Percentiles rank a stretch among this genome's conserved stretches.
These are phyloP conservation scores for Penicillium sp. DNA, from an alignment of 2,329 filamentous ascomycete genomes.

Conservation along the genomic window DNA sequence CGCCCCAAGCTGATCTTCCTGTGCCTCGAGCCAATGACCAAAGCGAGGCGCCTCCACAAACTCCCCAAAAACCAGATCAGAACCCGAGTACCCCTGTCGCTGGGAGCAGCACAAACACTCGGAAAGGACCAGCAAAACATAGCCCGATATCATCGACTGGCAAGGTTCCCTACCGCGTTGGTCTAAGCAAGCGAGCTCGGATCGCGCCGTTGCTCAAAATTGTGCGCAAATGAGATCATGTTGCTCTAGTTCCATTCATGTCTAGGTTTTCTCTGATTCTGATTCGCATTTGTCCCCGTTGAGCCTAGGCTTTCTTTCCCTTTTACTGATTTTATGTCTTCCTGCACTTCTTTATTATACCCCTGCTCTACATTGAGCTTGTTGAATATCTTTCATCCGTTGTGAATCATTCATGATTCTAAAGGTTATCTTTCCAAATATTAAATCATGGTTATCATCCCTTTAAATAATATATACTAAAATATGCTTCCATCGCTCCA, in stretches of 20 bases:
- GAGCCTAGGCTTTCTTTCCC: not conserved
- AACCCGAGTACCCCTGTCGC: not conserved
- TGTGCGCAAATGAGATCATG: constrained; percentile 37
- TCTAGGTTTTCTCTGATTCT: not conserved
- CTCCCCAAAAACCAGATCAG: not conserved
- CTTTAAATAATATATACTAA: not conserved
- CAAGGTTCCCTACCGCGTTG: constrained; percentile 47
- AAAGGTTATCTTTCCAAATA: not conserved
- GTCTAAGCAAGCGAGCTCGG: constrained; percentile 49
- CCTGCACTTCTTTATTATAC: constrained; percentile 16
- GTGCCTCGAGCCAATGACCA: not conserved
- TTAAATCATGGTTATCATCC: not conserved
- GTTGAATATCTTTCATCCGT: not conserved
- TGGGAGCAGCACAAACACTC: not conserved
- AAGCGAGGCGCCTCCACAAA: not conserved
- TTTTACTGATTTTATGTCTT: not conserved
- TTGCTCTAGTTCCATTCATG: not conserved
- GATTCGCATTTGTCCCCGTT: not conserved
- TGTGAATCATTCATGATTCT: not conserved
- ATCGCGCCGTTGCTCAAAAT: constrained; percentile 51
- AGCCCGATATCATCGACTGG: constrained; percentile 41
- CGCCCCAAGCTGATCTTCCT: not conserved
- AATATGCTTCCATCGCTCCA: not conserved
- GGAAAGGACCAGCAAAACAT: constrained; percentile 39
- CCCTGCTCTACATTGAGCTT: constrained; percentile 1